These are phyloP conservation scores for Diaporthe sp. DNA, from an alignment of 2,329 filamentous ascomycete genomes.

Conservation along the genomic window DNA sequence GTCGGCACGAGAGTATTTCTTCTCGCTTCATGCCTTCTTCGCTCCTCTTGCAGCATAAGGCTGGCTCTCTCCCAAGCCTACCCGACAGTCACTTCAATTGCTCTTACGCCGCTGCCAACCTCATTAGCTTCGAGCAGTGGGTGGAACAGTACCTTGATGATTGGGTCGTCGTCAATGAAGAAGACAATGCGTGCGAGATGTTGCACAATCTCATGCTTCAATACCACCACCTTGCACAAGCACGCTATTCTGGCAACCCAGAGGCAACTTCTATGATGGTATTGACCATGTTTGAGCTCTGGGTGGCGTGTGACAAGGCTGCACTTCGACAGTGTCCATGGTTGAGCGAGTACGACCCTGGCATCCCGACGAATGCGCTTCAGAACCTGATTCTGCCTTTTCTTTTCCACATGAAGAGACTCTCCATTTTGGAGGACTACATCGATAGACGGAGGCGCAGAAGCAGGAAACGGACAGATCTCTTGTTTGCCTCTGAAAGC, in stretches of 20 bases:
- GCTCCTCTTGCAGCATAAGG: background rate
- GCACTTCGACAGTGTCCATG: constrained; percentile 51
- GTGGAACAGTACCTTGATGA: constrained; percentile 49
- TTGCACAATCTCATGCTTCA: constrained; percentile 44
- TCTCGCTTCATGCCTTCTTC: background rate
- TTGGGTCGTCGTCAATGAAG: constrained; percentile 49
- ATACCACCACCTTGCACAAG: constrained; percentile 46
- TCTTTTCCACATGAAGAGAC: constrained; percentile 55
- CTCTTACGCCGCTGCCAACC: constrained; percentile 34
- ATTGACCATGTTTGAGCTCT: constrained; percentile 66
- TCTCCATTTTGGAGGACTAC: constrained; percentile 59
- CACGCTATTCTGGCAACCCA: constrained; percentile 52
- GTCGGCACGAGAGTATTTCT: background rate
- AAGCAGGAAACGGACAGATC: background rate
- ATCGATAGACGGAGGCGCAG: constrained; percentile 46
- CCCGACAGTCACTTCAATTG: constrained; percentile 25
- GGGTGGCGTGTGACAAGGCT: constrained; percentile 65
- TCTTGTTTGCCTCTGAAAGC: constrained; percentile 51
- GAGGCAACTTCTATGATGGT: constrained; percentile 64
- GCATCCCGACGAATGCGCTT: constrained; percentile 52
- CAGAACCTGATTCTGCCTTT: constrained; percentile 57
- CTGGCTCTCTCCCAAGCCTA: background rate
- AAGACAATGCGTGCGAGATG: constrained; percentile 40
- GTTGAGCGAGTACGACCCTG: constrained; percentile 57
- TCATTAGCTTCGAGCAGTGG: constrained; percentile 61